These are phyloP conservation scores for Chlorophyllum brunneum DNA, from an alignment of 768 basidiomycete species.

Conservation along the genomic window DNA sequence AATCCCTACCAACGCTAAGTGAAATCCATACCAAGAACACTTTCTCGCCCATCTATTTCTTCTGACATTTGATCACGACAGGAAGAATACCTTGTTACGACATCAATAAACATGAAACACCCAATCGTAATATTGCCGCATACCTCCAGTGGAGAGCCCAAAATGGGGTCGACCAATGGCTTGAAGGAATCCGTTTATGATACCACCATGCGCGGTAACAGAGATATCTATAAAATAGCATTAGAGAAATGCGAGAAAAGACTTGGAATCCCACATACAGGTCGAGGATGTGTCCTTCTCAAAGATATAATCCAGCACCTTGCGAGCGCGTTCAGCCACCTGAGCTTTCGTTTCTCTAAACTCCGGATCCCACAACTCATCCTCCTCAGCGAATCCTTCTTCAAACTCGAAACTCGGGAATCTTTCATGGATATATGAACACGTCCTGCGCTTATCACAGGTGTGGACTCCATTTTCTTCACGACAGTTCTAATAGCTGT, in stretches of 20 bases:
- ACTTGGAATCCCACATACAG: slow-evolving; percentile 35
- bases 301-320: slow-evolving; percentile 56
- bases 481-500: slow-evolving; percentile 50
- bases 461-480: slow-evolving; percentile 69
- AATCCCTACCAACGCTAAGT: too few relatives aligned
- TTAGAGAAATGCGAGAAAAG: too few relatives aligned
- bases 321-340: slow-evolving; percentile 42
- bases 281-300: slow-evolving; percentile 33
- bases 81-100: slow-evolving; percentile 2
- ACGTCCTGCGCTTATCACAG: slow-evolving; percentile 54
- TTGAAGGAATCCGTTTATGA: slow-evolving; percentile 17
- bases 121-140: background rate
- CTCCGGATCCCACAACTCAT: slow-evolving; percentile 54
- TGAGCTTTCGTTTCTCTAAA: slow-evolving; percentile 49
- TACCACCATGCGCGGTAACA: slow-evolving; percentile 17
- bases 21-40: background rate
- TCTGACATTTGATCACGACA: slow-evolving; percentile 8
- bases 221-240: slow-evolving; percentile 9
- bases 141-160: slow-evolving; percentile 15
- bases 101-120: background rate
- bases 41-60: background rate
- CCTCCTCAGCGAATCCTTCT: slow-evolving; percentile 55
- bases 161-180: slow-evolving; percentile 13
- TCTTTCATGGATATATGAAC: slow-evolving; percentile 35
- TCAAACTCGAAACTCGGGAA: slow-evolving; percentile 59